Conservation (phyloP, 2,329 filamentous ascomycete genomes). For the Colletotrichum sp. region DNA sequence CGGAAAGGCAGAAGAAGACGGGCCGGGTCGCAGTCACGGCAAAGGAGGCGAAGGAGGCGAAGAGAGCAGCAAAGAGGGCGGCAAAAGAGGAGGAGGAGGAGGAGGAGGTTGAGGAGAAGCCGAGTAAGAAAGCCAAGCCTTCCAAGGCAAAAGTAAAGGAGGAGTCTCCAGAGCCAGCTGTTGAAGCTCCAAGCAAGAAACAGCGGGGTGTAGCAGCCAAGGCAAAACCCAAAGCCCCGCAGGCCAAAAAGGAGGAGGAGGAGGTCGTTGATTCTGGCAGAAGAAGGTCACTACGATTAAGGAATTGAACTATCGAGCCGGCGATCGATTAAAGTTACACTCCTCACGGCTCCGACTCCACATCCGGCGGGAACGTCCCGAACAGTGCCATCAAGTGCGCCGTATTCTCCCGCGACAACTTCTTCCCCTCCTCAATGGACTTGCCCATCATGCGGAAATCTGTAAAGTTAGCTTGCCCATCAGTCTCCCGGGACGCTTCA, state of each 20-base stretch:
- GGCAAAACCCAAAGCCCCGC: neutral
- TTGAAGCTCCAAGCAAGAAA: conserved; percentile 25
- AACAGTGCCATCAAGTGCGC: conserved; percentile 41
- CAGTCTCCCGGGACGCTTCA: neutral
- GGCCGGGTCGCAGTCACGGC: conserved; percentile 45
- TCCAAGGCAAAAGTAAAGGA: conserved; percentile 14
- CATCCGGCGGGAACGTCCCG: conserved; percentile 38
- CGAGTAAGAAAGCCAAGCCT: conserved; percentile 33
- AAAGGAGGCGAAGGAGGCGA: conserved; percentile 48
- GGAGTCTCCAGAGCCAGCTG: conserved; percentile 1
- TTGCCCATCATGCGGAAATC: conserved; percentile 41
- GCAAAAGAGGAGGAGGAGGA: conserved; percentile 29
- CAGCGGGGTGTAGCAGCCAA: conserved; percentile 22
- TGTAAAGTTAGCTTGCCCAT: conserved; percentile 14
- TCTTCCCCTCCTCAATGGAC: conserved; percentile 28
- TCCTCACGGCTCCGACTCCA: conserved; percentile 35
- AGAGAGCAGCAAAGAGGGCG: conserved; percentile 30
- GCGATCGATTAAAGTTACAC: neutral
- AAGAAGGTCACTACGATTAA: conserved; percentile 33
- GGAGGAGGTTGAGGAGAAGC: conserved; percentile 31
- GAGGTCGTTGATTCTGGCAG: conserved; percentile 13
- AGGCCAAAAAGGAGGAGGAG: conserved; percentile 5
- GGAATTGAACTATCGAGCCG: conserved; percentile 20
- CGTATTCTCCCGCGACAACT: conserved; percentile 28
- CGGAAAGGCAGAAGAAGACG: conserved; percentile 83